Base-by-base conservation (phyloP, 2,329 filamentous ascomycete genomes). In the Claviceps sorghi region DNA sequence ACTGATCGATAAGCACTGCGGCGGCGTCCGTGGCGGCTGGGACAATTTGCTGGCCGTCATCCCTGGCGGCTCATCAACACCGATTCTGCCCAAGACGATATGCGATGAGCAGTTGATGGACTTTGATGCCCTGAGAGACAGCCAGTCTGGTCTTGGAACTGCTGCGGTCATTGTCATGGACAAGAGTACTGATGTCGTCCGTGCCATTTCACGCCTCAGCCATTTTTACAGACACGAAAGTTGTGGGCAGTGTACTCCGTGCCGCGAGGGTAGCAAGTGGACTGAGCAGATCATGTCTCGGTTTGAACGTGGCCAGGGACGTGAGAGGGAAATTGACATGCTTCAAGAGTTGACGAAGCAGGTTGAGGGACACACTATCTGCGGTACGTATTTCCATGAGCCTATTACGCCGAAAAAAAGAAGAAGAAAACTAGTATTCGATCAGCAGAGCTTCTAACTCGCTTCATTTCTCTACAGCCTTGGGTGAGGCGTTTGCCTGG, bases 81-180 rank as follows among this genome's bases (percentile, higher is more conserved):
- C 93, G 8, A 91, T 98, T 60, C 79, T 98, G 49, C 93, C 93
- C 60, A 95, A 91, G 77, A 71, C 70, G 58, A 73, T 95, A 59
- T 97, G 93, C 69, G 90, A 96, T 68, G 84, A 95, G 63, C 91
- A 97, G 70, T 72, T 98, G 52, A 98, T 98, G 93, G 93, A 98
- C 73, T 98, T 97, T 65, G 93, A 98, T 67, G 90, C 87, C 10
- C 81, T 98, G 61, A 98, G 98, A 79, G 93, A 98, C 71, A 90
- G 84, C 61, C 93, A 97, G 73, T 94, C 89, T 56, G 93, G 93
- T 79, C 84, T 98, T 15, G 93, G 93, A 61, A 98, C 93, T 7
- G 93, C 93, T 4, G 93, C 93, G 54, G 91, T 98, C 60, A 95
- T 98, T 64, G 93, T 98, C 68, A 95, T 98, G 87, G 93, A 98